Evolutionary conservation across 192 early-diverging fungal genomes (phyloP).

Genomic region (Backusella psychrophila): DNA sequence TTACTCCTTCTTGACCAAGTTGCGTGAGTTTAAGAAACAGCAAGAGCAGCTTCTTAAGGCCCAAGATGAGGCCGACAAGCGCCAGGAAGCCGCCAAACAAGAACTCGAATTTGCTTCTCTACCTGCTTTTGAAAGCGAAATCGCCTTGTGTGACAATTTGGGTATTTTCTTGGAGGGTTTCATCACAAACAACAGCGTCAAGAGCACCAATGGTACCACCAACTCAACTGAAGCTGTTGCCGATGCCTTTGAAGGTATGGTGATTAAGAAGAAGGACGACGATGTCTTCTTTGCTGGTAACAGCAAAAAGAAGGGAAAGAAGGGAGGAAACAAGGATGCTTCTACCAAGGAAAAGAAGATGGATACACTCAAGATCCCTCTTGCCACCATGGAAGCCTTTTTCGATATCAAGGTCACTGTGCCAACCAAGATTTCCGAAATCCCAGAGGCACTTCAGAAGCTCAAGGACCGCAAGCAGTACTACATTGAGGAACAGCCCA

Average conservation of each 20-base stretch:
- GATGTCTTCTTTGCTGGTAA: constrained; percentile 80
- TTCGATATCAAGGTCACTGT: constrained; percentile 75
- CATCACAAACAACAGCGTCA: neutral
- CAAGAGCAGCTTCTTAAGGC: constrained; percentile 67
- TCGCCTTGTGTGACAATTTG: constrained; percentile 77
- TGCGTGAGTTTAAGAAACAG: constrained; percentile 62
- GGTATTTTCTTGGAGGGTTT: constrained; percentile 68
- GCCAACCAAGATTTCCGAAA: constrained; percentile 67
- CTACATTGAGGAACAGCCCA: constrained; percentile 76
- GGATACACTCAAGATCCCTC: constrained; percentile 60
- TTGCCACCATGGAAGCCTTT: constrained; percentile 80
- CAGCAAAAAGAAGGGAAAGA: constrained; percentile 34
- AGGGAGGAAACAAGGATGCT: constrained; percentile 60
- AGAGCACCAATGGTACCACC: constrained; percentile 17
- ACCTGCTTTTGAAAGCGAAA: constrained; percentile 86
- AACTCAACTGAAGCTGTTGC: constrained; percentile 37
- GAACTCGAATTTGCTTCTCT: constrained; percentile 85
- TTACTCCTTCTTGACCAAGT: constrained; percentile 67
- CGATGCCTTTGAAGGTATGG: constrained; percentile 74
- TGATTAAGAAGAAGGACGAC: constrained; percentile 73
- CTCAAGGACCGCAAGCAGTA: constrained; percentile 68
- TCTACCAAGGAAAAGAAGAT: constrained; percentile 49
- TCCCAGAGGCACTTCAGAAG: constrained; percentile 68
- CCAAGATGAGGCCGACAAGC: constrained; percentile 65
- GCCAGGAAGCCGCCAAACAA: constrained; percentile 64